Conservation (phyloP, 495 filamentous ascomycete genomes). For the Podospora bellae-mahoneyi region DNA sequence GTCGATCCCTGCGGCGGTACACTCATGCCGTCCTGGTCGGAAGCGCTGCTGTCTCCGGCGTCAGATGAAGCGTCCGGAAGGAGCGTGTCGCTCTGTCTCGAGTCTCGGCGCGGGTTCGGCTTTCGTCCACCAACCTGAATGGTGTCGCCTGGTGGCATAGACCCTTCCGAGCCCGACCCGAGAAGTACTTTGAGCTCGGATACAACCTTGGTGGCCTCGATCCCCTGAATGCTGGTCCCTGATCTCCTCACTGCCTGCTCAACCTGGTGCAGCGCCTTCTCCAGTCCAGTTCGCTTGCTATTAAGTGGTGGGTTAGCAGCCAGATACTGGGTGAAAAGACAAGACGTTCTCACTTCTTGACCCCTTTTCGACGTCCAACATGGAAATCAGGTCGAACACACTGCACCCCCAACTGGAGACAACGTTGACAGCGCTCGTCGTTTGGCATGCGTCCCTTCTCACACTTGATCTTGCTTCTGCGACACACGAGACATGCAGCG, state of each 20-base stretch:
- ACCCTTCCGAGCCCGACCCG: slow-evolving; percentile 27
- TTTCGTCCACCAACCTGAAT: slow-evolving; percentile 13
- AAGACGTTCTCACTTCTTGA: slow-evolving; percentile 61
- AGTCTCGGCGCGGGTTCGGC: slow-evolving; percentile 13
- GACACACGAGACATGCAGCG: slow-evolving; percentile 65
- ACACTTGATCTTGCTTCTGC: slow-evolving; percentile 67
- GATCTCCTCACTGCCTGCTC: slow-evolving; percentile 68
- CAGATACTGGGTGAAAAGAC: slow-evolving; percentile 1
- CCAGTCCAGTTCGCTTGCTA: slow-evolving; percentile 69
- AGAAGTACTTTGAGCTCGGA: slow-evolving; percentile 56
- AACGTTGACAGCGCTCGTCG: slow-evolving; percentile 58
- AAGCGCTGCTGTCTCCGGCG: slow-evolving; percentile 32
- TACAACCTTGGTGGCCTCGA: slow-evolving; percentile 54
- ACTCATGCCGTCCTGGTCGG: slow-evolving; percentile 34
- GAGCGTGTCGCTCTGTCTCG: slow-evolving; percentile 21
- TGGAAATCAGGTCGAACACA: slow-evolving; percentile 67
- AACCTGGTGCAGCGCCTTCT: slow-evolving; percentile 70
- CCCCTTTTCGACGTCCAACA: slow-evolving; percentile 67
- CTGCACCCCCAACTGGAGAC: slow-evolving; percentile 53
- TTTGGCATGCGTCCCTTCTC: slow-evolving; percentile 45
- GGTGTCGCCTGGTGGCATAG: slow-evolving; percentile 8
- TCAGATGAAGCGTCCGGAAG: slow-evolving; percentile 33
- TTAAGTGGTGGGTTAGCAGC: slow-evolving; percentile 8
- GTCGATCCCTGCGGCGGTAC: slow-evolving; percentile 30
- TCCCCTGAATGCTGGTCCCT: slow-evolving; percentile 44